These are phyloP conservation scores for Apophysomyces elegans DNA, from an alignment of 371 early-diverging fungal genomes.

Conservation along the genomic window DNA sequence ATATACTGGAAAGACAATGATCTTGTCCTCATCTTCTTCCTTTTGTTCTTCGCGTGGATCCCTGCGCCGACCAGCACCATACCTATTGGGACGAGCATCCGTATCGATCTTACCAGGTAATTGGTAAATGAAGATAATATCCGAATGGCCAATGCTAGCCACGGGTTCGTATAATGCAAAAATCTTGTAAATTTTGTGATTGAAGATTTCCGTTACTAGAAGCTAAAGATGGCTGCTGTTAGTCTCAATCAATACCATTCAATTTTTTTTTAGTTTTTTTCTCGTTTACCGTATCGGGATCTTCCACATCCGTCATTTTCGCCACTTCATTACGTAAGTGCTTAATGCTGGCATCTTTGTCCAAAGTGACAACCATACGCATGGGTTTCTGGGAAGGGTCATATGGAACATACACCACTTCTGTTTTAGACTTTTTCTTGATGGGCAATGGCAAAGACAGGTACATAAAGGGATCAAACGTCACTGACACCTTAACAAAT, in stretches of 20 bases:
- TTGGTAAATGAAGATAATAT: slow-evolving; percentile 75
- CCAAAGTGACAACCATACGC: slow-evolving; percentile 33
- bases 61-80: neutral
- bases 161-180: slow-evolving; percentile 66
- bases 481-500: slow-evolving; percentile 50
- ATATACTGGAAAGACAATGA: slow-evolving; percentile 44
- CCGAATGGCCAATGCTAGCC: slow-evolving; percentile 57
- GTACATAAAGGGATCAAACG: slow-evolving; percentile 78
- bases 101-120: slow-evolving; percentile 42
- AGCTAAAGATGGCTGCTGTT: slow-evolving; percentile 31
- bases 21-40: slow-evolving; percentile 23
- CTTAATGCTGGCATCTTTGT: slow-evolving; percentile 66
- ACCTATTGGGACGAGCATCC: slow-evolving; percentile 15
- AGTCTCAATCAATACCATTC: neutral
- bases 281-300: slow-evolving; percentile 36
- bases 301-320: slow-evolving; percentile 53
- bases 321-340: slow-evolving; percentile 70
- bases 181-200: slow-evolving; percentile 66
- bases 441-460: slow-evolving; percentile 69
- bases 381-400: slow-evolving; percentile 43
- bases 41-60: slow-evolving; percentile 4
- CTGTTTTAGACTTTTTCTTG: slow-evolving; percentile 50
- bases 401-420: slow-evolving; percentile 60
- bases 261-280: neutral
- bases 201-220: slow-evolving; percentile 67